Evolutionary conservation across 2,329 filamentous ascomycete species (phyloP).

Genomic region (Tolypocladium sp.): DNA sequence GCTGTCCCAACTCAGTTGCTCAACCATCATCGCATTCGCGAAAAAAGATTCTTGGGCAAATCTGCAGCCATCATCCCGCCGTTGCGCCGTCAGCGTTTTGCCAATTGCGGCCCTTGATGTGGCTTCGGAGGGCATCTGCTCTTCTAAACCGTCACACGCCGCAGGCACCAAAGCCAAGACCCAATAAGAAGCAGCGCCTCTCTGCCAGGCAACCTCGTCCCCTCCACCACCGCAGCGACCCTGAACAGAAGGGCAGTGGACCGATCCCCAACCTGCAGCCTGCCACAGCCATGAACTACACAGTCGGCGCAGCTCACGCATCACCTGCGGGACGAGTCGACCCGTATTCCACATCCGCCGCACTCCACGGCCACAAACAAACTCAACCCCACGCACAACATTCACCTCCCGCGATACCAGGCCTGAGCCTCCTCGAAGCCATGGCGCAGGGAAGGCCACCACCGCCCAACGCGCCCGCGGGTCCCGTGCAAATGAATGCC

Average conservation of each 20-base stretch:
- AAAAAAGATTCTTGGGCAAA: neutral
- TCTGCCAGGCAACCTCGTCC: neutral
- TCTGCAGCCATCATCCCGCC: neutral
- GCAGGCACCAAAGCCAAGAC: neutral
- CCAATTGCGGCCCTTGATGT: neutral
- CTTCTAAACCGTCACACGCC: neutral
- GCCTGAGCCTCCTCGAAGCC: neutral
- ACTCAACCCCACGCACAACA: neutral
- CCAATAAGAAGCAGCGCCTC: neutral
- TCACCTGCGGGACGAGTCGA: neutral
- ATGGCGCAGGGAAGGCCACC: neutral
- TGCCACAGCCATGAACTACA: slow-evolving; percentile 2
- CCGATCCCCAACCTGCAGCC: neutral
- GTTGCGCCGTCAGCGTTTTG: neutral
- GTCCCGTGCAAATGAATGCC: neutral
- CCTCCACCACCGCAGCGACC: neutral
- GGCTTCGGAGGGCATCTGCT: neutral
- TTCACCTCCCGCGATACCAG: neutral
- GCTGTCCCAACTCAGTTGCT: neutral
- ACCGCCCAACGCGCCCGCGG: neutral
- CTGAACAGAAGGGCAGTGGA: neutral
- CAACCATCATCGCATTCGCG: neutral
- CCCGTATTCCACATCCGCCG: neutral
- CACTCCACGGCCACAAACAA: neutral
- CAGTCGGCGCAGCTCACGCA: neutral